phyloP scores from a whole-genome alignment of 83 land plant species.

The Thuja plicata region DNA sequence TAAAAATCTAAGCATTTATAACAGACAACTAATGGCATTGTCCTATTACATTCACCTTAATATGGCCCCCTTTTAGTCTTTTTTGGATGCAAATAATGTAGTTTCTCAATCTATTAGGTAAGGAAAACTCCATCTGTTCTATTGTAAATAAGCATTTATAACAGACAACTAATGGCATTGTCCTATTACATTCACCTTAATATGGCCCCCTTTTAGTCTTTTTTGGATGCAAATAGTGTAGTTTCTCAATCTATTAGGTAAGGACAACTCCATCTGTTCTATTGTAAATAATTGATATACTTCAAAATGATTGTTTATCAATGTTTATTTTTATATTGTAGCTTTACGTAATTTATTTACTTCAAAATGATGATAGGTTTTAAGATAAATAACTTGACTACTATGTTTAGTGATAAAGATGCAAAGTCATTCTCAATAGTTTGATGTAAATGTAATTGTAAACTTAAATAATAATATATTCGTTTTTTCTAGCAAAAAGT shows the following conservation, averaged over 20 bases:
- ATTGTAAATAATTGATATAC: too few relatives aligned
- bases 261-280: background rate
- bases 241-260: slow-evolving; percentile 57
- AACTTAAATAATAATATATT: too few relatives aligned
- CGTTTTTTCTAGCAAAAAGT: too few relatives aligned
- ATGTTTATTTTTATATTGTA: background rate
- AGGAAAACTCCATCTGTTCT: background rate
- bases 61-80: slow-evolving; percentile 50
- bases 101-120: slow-evolving; percentile 57
- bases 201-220: slow-evolving; percentile 37
- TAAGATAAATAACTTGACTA: too few relatives aligned
- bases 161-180: slow-evolving; percentile 28
- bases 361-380: background rate
- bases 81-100: slow-evolving; percentile 48
- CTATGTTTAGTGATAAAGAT: too few relatives aligned
- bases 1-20: slow-evolving; percentile 3
- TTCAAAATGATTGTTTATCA: background rate
- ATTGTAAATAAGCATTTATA: slow-evolving; percentile 6
- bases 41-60: slow-evolving; percentile 60
- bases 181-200: slow-evolving; percentile 60
- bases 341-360: background rate
- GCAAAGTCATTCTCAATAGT: too few relatives aligned
- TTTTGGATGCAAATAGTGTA: slow-evolving; percentile 47
- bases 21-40: slow-evolving; percentile 28
- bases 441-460: too few relatives aligned